Evolutionary conservation across 768 basidiomycete genomes (phyloP), one percentile per base, ranked within the genome.

Genomic region (Amanita phalloides): DNA sequence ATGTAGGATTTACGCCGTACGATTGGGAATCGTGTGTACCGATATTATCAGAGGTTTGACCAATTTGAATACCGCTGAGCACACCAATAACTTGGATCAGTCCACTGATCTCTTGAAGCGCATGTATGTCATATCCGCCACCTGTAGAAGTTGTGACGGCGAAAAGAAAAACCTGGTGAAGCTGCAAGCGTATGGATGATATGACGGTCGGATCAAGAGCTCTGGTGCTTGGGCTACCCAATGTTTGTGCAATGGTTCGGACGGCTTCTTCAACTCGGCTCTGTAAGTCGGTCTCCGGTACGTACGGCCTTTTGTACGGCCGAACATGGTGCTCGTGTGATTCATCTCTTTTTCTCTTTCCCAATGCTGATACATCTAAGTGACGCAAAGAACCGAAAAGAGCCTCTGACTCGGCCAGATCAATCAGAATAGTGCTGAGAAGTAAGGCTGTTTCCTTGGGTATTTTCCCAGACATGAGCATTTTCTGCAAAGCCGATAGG

Each of bases 81-180:
- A 90, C 83, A 17, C 86, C 86, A 41, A 90, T 75, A 56, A 89
- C 84, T 58, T 90, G 87, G 52, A 90, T 85, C 48, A 90, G 72
- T n/a, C 84, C 85, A 39, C 81, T 78, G 37, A 90, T 77, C 64
- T 90, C 87, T 61, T 86, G 85, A 1, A 90, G 66, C 0, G 73
- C 69, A 51, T 76, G 74, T 68, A 75, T 78, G 48, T 75, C 75
- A 45, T 65, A 67, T 28, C 77, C 81, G 25, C 72, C 73, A 25
- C 68, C 65, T 5, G 77, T 65, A 10, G 81, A 80, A 33, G 82
- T 85, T 9, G 84, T 89, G 53, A 87, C 80, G 1, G 83, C 78
- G 61, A 90, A 90, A 26, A 88, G 70, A 61, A 88, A 89, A 8
- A 88, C 70, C 56, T 88, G 86, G 55, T 90, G 86, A 11, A 90